phyloP scores from a whole-genome alignment of 2,329 filamentous ascomycete species.

The Dothistroma pini region DNA sequence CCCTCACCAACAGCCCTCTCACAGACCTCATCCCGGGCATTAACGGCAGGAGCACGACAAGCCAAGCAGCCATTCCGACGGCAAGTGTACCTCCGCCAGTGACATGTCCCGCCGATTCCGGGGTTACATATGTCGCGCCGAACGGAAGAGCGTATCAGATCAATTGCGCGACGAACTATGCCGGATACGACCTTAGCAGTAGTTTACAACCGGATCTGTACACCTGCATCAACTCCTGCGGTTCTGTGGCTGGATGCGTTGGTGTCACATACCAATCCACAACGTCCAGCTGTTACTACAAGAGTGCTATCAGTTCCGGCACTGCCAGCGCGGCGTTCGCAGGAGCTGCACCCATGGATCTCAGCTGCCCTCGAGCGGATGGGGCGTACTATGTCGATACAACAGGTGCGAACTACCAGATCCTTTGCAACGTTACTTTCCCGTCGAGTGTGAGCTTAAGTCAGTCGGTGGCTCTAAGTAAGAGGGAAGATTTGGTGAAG shows the following conservation, averaged over 20 bases:
- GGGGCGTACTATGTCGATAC: slow-evolving; percentile 23
- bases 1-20: background rate
- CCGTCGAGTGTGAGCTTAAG: slow-evolving; percentile 16
- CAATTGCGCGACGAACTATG: slow-evolving; percentile 21
- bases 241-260: slow-evolving; percentile 17
- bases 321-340: slow-evolving; percentile 4
- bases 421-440: slow-evolving; percentile 27
- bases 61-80: slow-evolving; percentile 15
- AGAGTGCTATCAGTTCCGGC: slow-evolving; percentile 11
- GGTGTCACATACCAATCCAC: slow-evolving; percentile 18
- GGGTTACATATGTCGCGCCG: slow-evolving; percentile 25
- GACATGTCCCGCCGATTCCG: slow-evolving; percentile 26
- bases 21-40: background rate
- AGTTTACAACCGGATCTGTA: slow-evolving; percentile 19
- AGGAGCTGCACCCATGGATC: slow-evolving; percentile 19
- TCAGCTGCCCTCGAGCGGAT: slow-evolving; percentile 26
- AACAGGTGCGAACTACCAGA: slow-evolving; percentile 26
- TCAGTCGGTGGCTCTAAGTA: background rate
- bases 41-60: background rate
- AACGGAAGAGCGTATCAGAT: slow-evolving; percentile 24
- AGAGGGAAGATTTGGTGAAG: background rate
- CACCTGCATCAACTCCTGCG: slow-evolving; percentile 26
- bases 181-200: slow-evolving; percentile 15
- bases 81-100: slow-evolving; percentile 19
- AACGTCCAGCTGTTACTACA: slow-evolving; percentile 22